Conservation (phyloP, 139 green algal species). For the Mesotaenium endlicherianum region DNA sequence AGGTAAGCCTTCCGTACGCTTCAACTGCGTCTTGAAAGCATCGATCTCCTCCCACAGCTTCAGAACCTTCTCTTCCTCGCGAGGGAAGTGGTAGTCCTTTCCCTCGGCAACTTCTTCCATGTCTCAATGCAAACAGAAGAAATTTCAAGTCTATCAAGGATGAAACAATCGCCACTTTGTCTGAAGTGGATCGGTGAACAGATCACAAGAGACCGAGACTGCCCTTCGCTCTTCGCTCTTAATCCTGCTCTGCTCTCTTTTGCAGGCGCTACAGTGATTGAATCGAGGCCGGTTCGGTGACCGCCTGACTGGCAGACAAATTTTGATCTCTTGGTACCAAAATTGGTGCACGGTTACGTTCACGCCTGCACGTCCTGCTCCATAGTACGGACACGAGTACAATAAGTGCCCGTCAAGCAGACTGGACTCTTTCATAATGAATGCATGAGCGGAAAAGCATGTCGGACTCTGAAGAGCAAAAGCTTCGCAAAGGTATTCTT, state of each 20-base stretch:
- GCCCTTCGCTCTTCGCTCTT: not conserved
- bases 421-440: no score
- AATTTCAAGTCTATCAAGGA: no score
- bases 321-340: no score
- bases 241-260: not conserved
- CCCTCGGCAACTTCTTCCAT: conserved; percentile 59
- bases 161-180: not conserved
- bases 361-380: no score
- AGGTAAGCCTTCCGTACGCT: conserved; percentile 78
- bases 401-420: no score
- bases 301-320: not conserved
- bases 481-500: no score
- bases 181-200: no score
- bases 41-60: conserved; percentile 76
- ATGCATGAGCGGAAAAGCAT: no score
- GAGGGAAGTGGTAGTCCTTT: conserved; percentile 78
- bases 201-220: not conserved
- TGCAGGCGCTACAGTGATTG: not conserved
- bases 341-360: no score
- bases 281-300: not conserved
- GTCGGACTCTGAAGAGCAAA: no score
- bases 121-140: no score
- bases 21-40: conserved; percentile 78
- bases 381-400: no score
- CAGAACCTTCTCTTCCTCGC: conserved; percentile 81